These are phyloP conservation scores for Cyphellophora europaea DNA, from an alignment of 2,329 filamentous ascomycete species.

Conservation along the genomic window DNA sequence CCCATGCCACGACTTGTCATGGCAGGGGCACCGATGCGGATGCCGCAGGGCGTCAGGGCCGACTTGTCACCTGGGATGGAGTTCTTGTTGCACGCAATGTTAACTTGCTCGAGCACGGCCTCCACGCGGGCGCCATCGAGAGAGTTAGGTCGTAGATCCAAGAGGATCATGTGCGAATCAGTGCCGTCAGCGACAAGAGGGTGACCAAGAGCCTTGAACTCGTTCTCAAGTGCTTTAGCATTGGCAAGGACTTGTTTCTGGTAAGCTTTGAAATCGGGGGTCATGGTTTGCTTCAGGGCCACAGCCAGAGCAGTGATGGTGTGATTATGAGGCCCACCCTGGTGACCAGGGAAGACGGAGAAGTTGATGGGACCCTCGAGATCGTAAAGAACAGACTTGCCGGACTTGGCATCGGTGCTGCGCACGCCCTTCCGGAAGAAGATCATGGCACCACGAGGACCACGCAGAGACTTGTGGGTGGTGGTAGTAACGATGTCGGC, in stretches of 20 bases:
- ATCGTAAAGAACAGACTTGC: slow-evolving; percentile 84
- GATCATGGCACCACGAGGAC: slow-evolving; percentile 97
- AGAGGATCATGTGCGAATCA: slow-evolving; percentile 93
- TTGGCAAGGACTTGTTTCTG: slow-evolving; percentile 88
- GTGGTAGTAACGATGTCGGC: slow-evolving; percentile 97
- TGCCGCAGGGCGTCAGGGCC: slow-evolving; percentile 81
- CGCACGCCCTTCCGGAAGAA: slow-evolving; percentile 98
- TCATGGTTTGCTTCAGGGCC: slow-evolving; percentile 86
- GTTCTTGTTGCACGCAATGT: slow-evolving; percentile 98
- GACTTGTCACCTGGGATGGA: slow-evolving; percentile 93
- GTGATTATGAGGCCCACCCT: slow-evolving; percentile 98
- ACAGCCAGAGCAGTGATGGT: slow-evolving; percentile 96
- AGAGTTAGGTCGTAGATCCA: slow-evolving; percentile 79
- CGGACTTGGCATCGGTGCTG: slow-evolving; percentile 79
- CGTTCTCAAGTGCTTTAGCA: slow-evolving; percentile 76
- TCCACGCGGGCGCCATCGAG: slow-evolving; percentile 91
- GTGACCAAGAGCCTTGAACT: slow-evolving; percentile 67
- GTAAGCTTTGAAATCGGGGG: slow-evolving; percentile 85
- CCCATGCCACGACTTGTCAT: slow-evolving; percentile 96
- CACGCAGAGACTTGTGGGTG: slow-evolving; percentile 97
- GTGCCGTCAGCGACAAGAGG: slow-evolving; percentile 93
- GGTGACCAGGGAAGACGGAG: slow-evolving; percentile 97
- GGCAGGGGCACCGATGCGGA: slow-evolving; percentile 89
- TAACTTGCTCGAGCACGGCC: slow-evolving; percentile 80
- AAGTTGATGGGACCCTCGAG: slow-evolving; percentile 96